Conservation (phyloP, 192 early-diverging fungal genomes). For the Oehlia diaphana region DNA sequence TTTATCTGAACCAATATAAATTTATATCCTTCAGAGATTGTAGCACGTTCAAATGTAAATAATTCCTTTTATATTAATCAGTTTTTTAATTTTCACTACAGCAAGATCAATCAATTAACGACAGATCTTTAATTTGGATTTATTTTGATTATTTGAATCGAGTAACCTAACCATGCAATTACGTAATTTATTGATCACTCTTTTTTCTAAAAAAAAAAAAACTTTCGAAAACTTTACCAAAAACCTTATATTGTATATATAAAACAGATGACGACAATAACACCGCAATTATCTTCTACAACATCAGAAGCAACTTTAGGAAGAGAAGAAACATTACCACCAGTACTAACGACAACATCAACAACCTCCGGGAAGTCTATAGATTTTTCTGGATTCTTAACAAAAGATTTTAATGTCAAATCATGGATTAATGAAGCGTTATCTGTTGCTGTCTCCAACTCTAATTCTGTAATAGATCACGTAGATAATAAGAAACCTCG, state of each 20-base stretch:
- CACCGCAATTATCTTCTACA: background rate
- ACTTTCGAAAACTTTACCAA: background rate
- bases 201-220: too few relatives aligned
- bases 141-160: background rate
- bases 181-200: too few relatives aligned
- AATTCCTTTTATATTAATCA: background rate
- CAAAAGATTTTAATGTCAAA: conserved; percentile 61
- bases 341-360: background rate
- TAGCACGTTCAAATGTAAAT: background rate
- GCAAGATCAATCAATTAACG: background rate
- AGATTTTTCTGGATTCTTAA: conserved; percentile 36
- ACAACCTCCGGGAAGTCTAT: conserved; percentile 7
- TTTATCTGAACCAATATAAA: background rate
- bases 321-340: background rate
- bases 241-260: background rate
- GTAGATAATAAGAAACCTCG: conserved; percentile 11
- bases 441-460: background rate
- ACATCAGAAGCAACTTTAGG: background rate
- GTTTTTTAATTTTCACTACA: background rate
- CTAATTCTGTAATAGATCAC: background rate
- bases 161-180: background rate
- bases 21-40: background rate
- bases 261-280: background rate
- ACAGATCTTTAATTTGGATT: background rate
- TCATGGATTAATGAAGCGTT: conserved; percentile 64